Evolutionary conservation across 768 basidiomycete genomes (phyloP), one percentile per base, ranked within the genome.

Genomic region (Trametes maxima): DNA sequence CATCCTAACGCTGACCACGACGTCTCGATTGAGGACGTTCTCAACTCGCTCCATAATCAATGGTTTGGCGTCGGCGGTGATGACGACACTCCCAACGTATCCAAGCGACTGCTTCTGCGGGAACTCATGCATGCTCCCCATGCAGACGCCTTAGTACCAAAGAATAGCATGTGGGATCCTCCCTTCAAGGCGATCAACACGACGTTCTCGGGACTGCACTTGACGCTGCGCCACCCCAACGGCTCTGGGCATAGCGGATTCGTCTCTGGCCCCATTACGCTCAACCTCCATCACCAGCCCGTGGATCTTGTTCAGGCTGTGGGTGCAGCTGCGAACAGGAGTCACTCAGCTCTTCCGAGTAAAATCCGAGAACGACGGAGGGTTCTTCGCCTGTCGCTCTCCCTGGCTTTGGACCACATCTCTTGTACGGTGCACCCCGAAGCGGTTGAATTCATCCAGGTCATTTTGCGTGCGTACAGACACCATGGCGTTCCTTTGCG

Each of bases 1-100:
- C 36, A 53, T 7, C 37, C 46, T 13, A 37, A 59, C 24, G 44
- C 54, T 2, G 57, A 47, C 14, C 39, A 40, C 14, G 53, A 54
- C 35, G 44, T 62, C 12, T 55, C 68, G 24, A 44, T 67, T 10
- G 62, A 58, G 21, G 63, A 68, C 2, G 39, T 73, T 11, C 28
- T 62, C 7, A 40, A 64, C 11, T 49, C 59, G 14, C 42, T 70
- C n/a, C 59, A 65, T 6, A 52, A 22, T n/a, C 64, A 67, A 16
- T 67, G 57, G 49, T 54, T 65, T 25, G 59, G 57, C 11, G 42
- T 62, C 2, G 57, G 53, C 2, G 59, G 58, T 1, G 68, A 67
- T 16, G 64, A 65, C 28, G 65, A 66, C 22, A 57, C 59, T 0
- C 57, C 60, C 16, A 28, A 40, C 14, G 28, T 59, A 40, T 57